Conservation (phyloP, 129 eudicot genomes). For the Saposhnikovia divaricata region DNA sequence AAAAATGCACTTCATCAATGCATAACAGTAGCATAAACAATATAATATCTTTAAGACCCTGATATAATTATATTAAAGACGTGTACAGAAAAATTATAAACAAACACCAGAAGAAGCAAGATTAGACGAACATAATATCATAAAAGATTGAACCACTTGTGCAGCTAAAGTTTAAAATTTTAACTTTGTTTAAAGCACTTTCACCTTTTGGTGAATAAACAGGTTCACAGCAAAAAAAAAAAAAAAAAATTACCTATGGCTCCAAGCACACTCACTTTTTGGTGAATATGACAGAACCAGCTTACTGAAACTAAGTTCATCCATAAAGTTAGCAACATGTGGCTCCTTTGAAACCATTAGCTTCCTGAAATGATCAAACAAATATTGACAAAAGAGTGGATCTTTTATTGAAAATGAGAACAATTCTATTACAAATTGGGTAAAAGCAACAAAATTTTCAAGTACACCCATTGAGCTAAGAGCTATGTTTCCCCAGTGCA, state of each 20-base stretch:
- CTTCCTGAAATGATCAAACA: conserved; percentile 44
- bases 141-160: background rate
- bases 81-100: background rate
- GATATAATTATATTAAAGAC: background rate
- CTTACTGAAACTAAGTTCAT: conserved; percentile 61
- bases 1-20: conserved; percentile 10
- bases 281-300: conserved; percentile 78
- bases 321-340: conserved; percentile 21
- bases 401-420: background rate
- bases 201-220: background rate
- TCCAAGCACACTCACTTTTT: conserved; percentile 89
- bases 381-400: background rate
- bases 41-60: background rate
- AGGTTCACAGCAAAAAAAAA: conserved; percentile 12
- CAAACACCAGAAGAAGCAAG: background rate
- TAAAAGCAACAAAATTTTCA: background rate
- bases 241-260: conserved; percentile 94
- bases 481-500: background rate
- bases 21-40: background rate
- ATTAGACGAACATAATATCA: conserved; percentile 7
- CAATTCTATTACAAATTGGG: background rate
- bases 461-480: background rate
- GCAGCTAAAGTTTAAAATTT: background rate
- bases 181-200: background rate
- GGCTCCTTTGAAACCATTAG: conserved; percentile 54